Conservation (phyloP, 306 rosid genomes). For the Argentina anserina region DNA sequence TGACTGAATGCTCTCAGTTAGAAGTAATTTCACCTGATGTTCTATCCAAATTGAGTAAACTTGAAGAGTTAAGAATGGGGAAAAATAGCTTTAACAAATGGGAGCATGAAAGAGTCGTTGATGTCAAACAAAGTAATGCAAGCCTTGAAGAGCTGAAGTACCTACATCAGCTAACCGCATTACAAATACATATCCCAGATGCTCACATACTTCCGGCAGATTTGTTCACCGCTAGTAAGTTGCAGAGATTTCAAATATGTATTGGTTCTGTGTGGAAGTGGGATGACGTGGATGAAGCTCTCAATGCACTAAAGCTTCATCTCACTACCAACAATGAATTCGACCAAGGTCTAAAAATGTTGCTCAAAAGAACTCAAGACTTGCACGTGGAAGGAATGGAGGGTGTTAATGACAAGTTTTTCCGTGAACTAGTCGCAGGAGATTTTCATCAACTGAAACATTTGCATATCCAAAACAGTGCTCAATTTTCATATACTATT, state of each 20-base stretch:
- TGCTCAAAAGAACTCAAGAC: slow-evolving; percentile 33
- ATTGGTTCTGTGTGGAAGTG: slow-evolving; percentile 28
- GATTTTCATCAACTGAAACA: slow-evolving; percentile 39
- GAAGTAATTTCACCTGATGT: slow-evolving; percentile 24
- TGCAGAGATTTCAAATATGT: slow-evolving; percentile 33
- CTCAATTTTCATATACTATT: slow-evolving; percentile 22
- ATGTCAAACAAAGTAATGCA: not conserved
- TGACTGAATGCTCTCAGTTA: slow-evolving; percentile 11
- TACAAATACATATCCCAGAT: slow-evolving; percentile 29
- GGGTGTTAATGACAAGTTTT: slow-evolving; percentile 21
- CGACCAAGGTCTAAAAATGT: slow-evolving; percentile 17
- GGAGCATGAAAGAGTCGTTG: slow-evolving; percentile 1
- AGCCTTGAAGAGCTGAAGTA: slow-evolving; percentile 30
- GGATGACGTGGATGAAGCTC: slow-evolving; percentile 25
- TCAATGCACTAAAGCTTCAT: not conserved
- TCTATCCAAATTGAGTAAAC: slow-evolving; percentile 21
- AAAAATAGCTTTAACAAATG: slow-evolving; percentile 25
- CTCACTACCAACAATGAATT: slow-evolving; percentile 22
- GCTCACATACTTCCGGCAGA: slow-evolving; percentile 14
- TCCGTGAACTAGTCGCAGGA: slow-evolving; percentile 23
- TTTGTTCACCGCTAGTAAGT: slow-evolving; percentile 14
- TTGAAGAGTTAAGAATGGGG: slow-evolving; percentile 42
- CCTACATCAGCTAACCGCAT: slow-evolving; percentile 18
- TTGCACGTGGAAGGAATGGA: slow-evolving; percentile 37
- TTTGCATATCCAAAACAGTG: slow-evolving; percentile 30